Evolutionary conservation across 257 asterid species (phyloP), one percentile per base, ranked within the genome.

Genomic region (Solanum virginianum): DNA sequence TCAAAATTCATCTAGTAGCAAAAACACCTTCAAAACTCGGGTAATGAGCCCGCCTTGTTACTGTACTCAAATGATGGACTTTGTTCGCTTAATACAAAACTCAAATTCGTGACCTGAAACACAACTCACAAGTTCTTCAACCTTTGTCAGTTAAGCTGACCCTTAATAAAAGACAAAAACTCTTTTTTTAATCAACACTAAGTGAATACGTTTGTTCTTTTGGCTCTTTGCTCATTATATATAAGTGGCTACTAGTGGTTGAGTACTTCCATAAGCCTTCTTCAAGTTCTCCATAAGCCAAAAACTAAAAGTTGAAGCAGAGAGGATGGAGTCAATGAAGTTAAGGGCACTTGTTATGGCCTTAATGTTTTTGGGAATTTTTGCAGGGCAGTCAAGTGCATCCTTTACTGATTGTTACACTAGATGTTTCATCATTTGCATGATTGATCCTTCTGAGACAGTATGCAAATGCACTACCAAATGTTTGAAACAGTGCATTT

Each of bases 401-500:
- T 22, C 94, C 43, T 96, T 96, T 94, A 92, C 84, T 32, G 98
- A 94, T 26, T 96, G 99, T 94, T 96, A 96, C 91, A 90, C 93
- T 56, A 93, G 93, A 86, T 96, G 99, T 89, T 96, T 94, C 49
- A 22, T 96, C 9, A 91, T 93, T 83, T 96, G 99, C 87, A 92
- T 96, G 96, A 94, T 96, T 68, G 97, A 93, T 22, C 99, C 99
- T 80, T 36, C 97, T 8, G 90, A 93, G 84, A 93, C 94, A 8
- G 97, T 96, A 1, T 96, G 99, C 53, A 87, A 94, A 49, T 96
- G 99, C 95, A 91, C 98, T 62, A 94, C 98, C 18, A 90, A 88
- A 59, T 96, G 99, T 92, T 87, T 96, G 86, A 96, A 93, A 86
- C 91, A 92, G 5, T 96, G 99, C 93, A 94, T 96, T 89, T 96